Base-by-base conservation (phyloP, 139 green algal genomes). In the Micromonas pusilla region DNA sequence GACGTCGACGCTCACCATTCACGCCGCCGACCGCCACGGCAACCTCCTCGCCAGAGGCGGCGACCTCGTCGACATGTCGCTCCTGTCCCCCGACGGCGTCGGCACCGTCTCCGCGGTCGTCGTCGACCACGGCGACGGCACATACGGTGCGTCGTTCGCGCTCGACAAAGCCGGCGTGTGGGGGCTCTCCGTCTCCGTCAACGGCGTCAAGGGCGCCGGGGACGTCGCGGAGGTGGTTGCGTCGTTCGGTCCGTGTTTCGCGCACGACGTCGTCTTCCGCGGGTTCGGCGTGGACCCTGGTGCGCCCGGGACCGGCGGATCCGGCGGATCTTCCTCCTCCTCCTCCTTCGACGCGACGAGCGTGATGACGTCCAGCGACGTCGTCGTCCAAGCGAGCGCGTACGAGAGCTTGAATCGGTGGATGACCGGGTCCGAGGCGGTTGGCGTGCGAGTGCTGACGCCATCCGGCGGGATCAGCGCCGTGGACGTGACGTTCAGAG, bases 111-210 rank as follows among this genome's bases (percentile, higher is more conserved):
- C 72, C 1, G 57, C 57, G 32, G 38, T 38, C 20, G 72, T 78
- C 23, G 32, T 26, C 16, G 72, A 78, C 26, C 72, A 78, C 53
- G 53, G 30, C 26, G 57, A 78, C 72, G 72, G 72, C 52, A 78
- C 72, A 20, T 78, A 78, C 13, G 57, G 54, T 3, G 33, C 32
- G 13, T 23, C 52, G 33, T 78, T 78, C 72, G 57, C 54, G 53
- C 72, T 78, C 1, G 57, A 78, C n/a, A 2, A 62, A 28, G 32
- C 72, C 0, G 72, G 72, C 1, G 62, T n/a, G 21, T 78, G 72
- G 72, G 72, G 53, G 2, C 26, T 68, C 34, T 16, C 52, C 21
- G 21, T 78, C 26, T 31, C 70, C 52, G 52, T 78, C 20, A 78
- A 78, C 30, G 72, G 57, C 2, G 34, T 21, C 23, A 26, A 2